A percentile compares a stretch with the other conserved stretches of the same genome.
phyloP scores from a whole-genome alignment of 1,284 basidiomycete genomes.

The Ganoderma meredithae region DNA sequence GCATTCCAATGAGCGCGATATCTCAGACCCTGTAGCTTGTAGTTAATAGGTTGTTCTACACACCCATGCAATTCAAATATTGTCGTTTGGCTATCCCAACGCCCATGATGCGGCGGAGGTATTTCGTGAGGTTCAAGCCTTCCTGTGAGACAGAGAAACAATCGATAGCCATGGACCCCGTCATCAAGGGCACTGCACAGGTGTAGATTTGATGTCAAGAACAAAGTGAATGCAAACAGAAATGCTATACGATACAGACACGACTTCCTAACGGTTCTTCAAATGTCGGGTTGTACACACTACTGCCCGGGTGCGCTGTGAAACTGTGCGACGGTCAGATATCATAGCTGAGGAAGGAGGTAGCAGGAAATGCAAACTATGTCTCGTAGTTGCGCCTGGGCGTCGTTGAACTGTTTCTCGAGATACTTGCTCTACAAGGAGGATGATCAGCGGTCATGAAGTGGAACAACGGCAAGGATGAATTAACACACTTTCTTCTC shows the following conservation, averaged over 20 bases:
- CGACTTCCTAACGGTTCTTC: neutral
- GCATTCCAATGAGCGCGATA: neutral
- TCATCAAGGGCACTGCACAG: too few species aligned
- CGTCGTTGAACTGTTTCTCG: constrained; percentile 91
- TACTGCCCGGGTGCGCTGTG: constrained; percentile 65
- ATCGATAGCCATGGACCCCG: too few species aligned
- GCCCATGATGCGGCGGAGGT: too few species aligned
- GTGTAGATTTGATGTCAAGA: neutral
- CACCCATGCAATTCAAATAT: neutral
- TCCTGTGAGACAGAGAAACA: too few species aligned
- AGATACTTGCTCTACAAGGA: constrained; percentile 80
- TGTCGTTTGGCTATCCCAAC: neutral
- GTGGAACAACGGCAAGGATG: neutral
- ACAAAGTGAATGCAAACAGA: neutral
- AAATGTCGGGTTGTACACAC: neutral
- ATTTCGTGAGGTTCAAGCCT: too few species aligned
- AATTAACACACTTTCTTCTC: constrained; percentile 74
- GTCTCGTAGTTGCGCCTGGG: constrained; percentile 85
- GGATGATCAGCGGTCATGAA: neutral
- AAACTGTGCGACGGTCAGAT: constrained; percentile 50
- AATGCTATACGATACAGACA: neutral
- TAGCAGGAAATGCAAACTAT: constrained; percentile 63
- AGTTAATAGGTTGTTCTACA: neutral
- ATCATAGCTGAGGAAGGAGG: neutral
- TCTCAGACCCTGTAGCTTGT: constrained; percentile 7